Evolutionary conservation across 1,284 basidiomycete species (phyloP).

Genomic region (Neonothopanus nambi): DNA sequence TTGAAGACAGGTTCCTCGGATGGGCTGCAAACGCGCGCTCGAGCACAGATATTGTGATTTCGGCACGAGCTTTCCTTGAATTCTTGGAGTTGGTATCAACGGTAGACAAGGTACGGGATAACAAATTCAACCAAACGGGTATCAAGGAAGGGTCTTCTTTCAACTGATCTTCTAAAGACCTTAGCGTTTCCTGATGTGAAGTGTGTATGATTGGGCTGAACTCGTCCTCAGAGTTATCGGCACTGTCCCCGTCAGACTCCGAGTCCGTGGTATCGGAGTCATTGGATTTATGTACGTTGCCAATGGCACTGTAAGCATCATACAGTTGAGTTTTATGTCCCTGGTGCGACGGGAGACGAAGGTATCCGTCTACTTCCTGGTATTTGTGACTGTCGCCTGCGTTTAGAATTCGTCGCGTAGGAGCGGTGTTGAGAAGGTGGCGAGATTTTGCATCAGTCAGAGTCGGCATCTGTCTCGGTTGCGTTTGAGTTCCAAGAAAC

Average conservation of each 20-base stretch:
- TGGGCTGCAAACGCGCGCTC: constrained; percentile 61
- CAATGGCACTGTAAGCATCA: constrained; percentile 47
- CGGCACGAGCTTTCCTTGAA: constrained; percentile 60
- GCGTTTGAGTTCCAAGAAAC: constrained; percentile 9
- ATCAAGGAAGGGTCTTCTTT: constrained; percentile 50
- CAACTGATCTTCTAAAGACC: constrained; percentile 58
- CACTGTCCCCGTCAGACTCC: constrained; percentile 30
- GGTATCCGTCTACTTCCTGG: constrained; percentile 65
- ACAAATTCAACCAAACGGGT: constrained; percentile 64
- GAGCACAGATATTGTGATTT: constrained; percentile 70
- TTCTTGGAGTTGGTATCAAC: constrained; percentile 65
- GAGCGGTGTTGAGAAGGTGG: constrained; percentile 49
- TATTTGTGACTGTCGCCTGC: constrained; percentile 42
- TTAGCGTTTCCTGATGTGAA: constrained; percentile 58
- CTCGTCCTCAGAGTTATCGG: constrained; percentile 26
- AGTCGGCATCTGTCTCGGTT: constrained; percentile 43
- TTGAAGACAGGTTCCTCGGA: constrained; percentile 49
- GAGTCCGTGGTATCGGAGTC: constrained; percentile 42
- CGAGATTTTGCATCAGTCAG: constrained; percentile 58
- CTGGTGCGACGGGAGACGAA: constrained; percentile 50
- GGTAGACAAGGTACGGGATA: constrained; percentile 59
- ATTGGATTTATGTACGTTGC: constrained; percentile 24
- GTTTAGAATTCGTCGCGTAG: constrained; percentile 45
- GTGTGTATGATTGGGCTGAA: constrained; percentile 41
- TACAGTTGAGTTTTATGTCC: constrained; percentile 8